A percentile compares a stretch with the other conserved stretches of the same genome.
Conservation (phyloP, 345 rosid species). For the Salix exigua region DNA sequence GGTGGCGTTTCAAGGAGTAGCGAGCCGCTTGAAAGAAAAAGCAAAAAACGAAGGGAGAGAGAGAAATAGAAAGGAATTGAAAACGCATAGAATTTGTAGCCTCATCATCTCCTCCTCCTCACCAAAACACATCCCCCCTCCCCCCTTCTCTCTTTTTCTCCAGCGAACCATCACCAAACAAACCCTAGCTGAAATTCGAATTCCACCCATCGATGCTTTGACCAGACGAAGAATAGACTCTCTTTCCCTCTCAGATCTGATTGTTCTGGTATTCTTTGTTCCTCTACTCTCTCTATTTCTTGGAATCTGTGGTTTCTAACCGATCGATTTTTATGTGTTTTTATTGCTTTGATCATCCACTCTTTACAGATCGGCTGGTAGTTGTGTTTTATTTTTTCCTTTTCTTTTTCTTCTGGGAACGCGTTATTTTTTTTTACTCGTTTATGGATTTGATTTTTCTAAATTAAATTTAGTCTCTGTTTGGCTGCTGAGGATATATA, state of each 20-base stretch:
- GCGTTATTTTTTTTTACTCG: too few species aligned
- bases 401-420: not conserved
- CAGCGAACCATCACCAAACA: not conserved
- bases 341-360: not conserved
- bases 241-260: constrained; percentile 25
- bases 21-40: constrained; percentile 20
- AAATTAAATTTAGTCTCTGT: not conserved
- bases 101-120: constrained; percentile 24
- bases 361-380: constrained; percentile 3
- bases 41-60: not conserved
- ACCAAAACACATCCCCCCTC: constrained; percentile 7
- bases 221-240: not conserved
- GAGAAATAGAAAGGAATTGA: constrained; percentile 7
- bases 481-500: not conserved
- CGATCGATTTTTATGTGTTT: not conserved
- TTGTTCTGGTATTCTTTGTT: constrained; percentile 15
- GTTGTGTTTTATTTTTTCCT: not conserved
- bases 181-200: constrained; percentile 31
- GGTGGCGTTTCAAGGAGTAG: constrained; percentile 12
- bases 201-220: constrained; percentile 16
- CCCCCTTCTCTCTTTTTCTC: constrained; percentile 6
- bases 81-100: constrained; percentile 27
- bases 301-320: not conserved
- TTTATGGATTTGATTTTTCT: not conserved
- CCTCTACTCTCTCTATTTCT: not conserved